Percentiles rank a stretch among this genome's conserved stretches.
Conservation (phyloP, 345 rosid genomes). For the Eucalyptus erythrocorys region DNA sequence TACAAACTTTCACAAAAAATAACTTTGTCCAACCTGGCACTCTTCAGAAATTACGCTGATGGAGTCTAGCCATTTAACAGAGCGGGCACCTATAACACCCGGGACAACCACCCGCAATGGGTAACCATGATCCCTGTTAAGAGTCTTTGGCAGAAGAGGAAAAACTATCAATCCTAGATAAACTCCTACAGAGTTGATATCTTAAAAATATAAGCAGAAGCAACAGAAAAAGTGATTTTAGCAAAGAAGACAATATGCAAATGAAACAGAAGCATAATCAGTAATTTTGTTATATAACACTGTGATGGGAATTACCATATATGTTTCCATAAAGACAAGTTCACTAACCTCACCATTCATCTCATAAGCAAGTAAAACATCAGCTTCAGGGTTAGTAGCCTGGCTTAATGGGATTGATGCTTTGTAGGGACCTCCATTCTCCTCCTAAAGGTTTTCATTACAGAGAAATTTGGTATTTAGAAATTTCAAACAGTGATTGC, state of each 20-base stretch:
- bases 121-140: constrained; percentile 91
- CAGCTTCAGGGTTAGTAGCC: constrained; percentile 87
- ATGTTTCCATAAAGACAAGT: background rate
- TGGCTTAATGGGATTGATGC: constrained; percentile 83
- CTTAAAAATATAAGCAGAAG: background rate
- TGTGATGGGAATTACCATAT: background rate
- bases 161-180: background rate
- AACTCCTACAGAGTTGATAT: background rate
- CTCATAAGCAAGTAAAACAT: constrained; percentile 94
- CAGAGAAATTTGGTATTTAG: background rate
- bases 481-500: constrained; percentile 80
- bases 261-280: constrained; percentile 53
- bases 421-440: constrained; percentile 98
- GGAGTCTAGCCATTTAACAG: constrained; percentile 95
- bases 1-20: background rate
- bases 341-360: constrained; percentile 90
- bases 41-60: constrained; percentile 72
- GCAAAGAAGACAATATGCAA: background rate
- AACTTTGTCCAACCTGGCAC: constrained; percentile 49
- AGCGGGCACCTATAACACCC: constrained; percentile 97
- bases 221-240: background rate
- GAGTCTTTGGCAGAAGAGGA: constrained; percentile 31
- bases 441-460: constrained; percentile 45
- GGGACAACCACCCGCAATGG: constrained; percentile 90
- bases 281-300: background rate